Base-by-base conservation (phyloP, 139 green algal genomes). In the Micractinium sp. region DNA sequence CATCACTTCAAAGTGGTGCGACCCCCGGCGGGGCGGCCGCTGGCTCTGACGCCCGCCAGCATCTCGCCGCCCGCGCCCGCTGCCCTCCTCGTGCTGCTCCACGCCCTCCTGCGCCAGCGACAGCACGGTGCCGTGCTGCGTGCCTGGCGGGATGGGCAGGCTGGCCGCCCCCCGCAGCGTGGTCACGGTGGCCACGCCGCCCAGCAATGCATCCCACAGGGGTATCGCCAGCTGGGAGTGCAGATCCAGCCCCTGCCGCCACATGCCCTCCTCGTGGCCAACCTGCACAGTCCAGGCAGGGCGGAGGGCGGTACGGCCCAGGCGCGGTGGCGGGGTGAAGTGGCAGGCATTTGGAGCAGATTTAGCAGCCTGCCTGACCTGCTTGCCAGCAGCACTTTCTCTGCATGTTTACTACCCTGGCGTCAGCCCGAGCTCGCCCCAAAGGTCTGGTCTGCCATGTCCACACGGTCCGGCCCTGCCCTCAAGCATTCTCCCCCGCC, bases 51-150 rank as follows among this genome's bases (percentile, higher is more conserved):
- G 3, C 71, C 12, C 14, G 71, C 71, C 35, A 14, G 31, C 71
- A 33, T 27, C 31, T n/a, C 71, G 31, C 12, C 29, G 33, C 31
- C 31, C 14, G 3, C 19, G 31, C 12, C 31, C 71, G 7, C 71
- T 77, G 39, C 35, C 69, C 41, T 53, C 29, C 36, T 18, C 85
- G 15, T 77, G 22, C 16, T 14, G 77, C 19, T 75, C 77, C 63
- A 90, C 63, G 0, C 86, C 86, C 29, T 61, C 75, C 19, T n/a
- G 38, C n/a, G 77, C 35, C 18, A 90, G 86, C 29, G 63, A 73
- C 27, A 90, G 86, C 60, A 86, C 77, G 14, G 61, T 31, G 38
- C 86, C 86, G 61, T 90, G 86, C 86, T 90, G 86, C 12, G 86
- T 90, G 77, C 86, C 86, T 22, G 86, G 77, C 3, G 86, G 86